These are phyloP conservation scores for Chaetothyriales sp. DNA, from an alignment of 2,329 filamentous ascomycete species.

Conservation along the genomic window DNA sequence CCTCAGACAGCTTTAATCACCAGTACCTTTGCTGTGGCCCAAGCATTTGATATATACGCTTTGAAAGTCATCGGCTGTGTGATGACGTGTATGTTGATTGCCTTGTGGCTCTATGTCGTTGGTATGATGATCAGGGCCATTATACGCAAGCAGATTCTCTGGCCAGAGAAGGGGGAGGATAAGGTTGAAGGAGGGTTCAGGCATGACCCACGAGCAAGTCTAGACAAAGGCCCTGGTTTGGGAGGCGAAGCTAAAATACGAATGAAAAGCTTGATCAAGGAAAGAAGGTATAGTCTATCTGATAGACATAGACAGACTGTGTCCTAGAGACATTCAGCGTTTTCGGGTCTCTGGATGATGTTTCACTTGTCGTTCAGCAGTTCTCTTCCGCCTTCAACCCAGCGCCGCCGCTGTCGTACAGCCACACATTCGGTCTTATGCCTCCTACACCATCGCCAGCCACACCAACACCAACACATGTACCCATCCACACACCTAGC, in stretches of 20 bases:
- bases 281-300: background rate
- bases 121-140: constrained; percentile 58
- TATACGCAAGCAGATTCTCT: constrained; percentile 53
- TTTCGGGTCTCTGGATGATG: too few relatives aligned
- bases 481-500: too few relatives aligned
- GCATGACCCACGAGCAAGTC: background rate
- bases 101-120: constrained; percentile 57
- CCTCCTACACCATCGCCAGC: too few relatives aligned
- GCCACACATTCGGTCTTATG: too few relatives aligned
- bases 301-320: background rate
- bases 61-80: constrained; percentile 56
- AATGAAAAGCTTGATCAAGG: background rate
- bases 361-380: too few relatives aligned
- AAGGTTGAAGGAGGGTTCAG: constrained; percentile 43
- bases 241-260: background rate
- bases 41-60: constrained; percentile 44
- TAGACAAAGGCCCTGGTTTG: background rate
- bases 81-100: constrained; percentile 51
- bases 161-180: constrained; percentile 59
- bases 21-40: constrained; percentile 58
- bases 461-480: too few relatives aligned
- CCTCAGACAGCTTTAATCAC: constrained; percentile 63
- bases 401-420: too few relatives aligned
- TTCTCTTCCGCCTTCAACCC: too few relatives aligned
- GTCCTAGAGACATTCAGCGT: background rate